phyloP scores from a whole-genome alignment of 1,284 basidiomycete species.

The Grifola frondosa region DNA sequence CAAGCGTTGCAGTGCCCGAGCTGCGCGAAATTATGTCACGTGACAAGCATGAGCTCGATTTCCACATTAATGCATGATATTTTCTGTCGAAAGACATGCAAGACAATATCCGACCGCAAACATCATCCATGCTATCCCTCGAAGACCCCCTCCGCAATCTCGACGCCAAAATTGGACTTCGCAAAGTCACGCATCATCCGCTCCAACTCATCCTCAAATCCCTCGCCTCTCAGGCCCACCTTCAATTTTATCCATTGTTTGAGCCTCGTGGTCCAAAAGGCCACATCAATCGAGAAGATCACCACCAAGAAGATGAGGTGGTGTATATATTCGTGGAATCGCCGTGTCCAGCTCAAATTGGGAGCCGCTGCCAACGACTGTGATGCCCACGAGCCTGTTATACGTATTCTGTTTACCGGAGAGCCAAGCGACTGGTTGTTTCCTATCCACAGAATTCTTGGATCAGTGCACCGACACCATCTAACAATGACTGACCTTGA shows the following conservation, averaged over 20 bases:
- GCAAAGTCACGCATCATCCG: constrained; percentile 56
- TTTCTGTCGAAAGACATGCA: neutral
- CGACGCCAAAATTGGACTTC: constrained; percentile 59
- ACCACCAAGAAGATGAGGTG: constrained; percentile 54
- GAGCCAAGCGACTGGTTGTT: constrained; percentile 80
- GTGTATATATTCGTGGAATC: constrained; percentile 47
- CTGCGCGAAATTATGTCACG: no score
- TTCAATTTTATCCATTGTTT: constrained; percentile 46
- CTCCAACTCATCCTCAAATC: constrained; percentile 71
- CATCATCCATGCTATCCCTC: constrained; percentile 20
- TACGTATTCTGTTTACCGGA: constrained; percentile 85
- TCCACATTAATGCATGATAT: neutral
- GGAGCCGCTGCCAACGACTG: constrained; percentile 46
- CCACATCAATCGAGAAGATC: constrained; percentile 55
- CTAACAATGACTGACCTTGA: constrained; percentile 45
- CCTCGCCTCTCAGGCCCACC: constrained; percentile 31
- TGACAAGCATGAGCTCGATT: no score
- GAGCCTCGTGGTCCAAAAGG: constrained; percentile 55
- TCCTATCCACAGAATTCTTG: constrained; percentile 33
- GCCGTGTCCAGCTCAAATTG: constrained; percentile 39
- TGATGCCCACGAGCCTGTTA: constrained; percentile 74
- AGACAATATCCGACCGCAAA: no score
- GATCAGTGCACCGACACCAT: neutral
- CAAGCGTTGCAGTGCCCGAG: neutral
- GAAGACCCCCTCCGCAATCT: constrained; percentile 34